Evolutionary conservation across 371 early-diverging fungal species (phyloP), one percentile per base, ranked within the genome.

Genomic region (Smittium culicis): DNA sequence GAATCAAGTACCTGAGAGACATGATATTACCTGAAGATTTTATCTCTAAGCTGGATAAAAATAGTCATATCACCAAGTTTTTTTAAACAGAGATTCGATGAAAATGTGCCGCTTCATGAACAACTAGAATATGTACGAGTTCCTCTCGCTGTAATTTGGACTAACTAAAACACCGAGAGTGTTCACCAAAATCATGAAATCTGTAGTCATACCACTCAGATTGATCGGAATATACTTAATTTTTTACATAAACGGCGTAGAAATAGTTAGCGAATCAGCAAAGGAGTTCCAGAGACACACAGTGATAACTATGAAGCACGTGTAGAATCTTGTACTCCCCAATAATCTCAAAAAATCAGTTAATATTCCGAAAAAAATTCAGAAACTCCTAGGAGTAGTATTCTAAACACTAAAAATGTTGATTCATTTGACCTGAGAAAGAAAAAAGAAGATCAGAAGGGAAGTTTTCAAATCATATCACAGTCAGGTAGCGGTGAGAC

Each of bases 111-210:
- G 57, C n/a, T 79, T 81, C 59, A 58, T 69, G n/a, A 80, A 79
- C 74, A 69, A 78, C 31, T 73, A 72, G 17, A 67, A 73, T 30
- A 67, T 71, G 25, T 82, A 79, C 68, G 79, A 79, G 69, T 82
- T 74, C 71, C 68, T 68, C 1, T 73, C 74, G 0, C 65, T 75
- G 29, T 72, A 78, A 1, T 82, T 82, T 65, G 82, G 80, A 8
- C 72, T 82, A 0, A 74, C 78, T 0, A 72, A 75, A 24, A 72
- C 77, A 0, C 79, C 79, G 20, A 69, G 66, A 11, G 73, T 75
- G 20, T 82, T 82, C 54, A 80, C 80, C 3, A 74, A 73, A 61
- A 67, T 79, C 25, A 71, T 79, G 27, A 71, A 71, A 27, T 71
- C 76, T 0, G 68, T 73, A 0, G 55, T 79, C 27, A 67, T 64